Conservation (phyloP, 2,329 filamentous ascomycete genomes). For the Scorias spongiosa region DNA sequence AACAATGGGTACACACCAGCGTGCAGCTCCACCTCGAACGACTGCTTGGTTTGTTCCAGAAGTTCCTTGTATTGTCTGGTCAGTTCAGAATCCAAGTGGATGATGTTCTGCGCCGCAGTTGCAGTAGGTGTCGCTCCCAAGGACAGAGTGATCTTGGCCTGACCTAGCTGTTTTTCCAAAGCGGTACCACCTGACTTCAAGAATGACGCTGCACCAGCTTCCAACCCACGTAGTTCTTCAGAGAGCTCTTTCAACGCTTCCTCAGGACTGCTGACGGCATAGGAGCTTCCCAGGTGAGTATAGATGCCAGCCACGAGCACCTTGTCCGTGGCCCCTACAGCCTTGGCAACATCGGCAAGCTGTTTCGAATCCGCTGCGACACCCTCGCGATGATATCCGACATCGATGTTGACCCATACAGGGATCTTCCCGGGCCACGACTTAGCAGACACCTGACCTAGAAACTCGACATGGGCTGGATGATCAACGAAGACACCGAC, state of each 20-base stretch:
- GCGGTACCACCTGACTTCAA: conserved; percentile 10
- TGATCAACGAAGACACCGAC: conserved; percentile 59
- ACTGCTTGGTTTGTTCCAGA: conserved; percentile 22
- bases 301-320: conserved; percentile 49
- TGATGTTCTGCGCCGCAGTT: conserved; percentile 47
- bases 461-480: conserved; percentile 39
- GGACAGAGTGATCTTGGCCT: conserved; percentile 38
- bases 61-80: conserved; percentile 17
- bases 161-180: conserved; percentile 1
- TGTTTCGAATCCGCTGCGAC: conserved; percentile 36
- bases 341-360: conserved; percentile 33
- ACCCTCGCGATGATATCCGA: conserved; percentile 57
- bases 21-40: conserved; percentile 47
- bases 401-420: conserved; percentile 61
- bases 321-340: conserved; percentile 30
- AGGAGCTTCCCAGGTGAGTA: conserved; percentile 58
- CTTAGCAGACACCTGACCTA: conserved; percentile 27
- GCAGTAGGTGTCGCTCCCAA: conserved; percentile 67
- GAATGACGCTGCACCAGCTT: conserved; percentile 28
- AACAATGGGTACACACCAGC: conserved; percentile 63
- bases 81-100: conserved; percentile 21
- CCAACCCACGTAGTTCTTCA: conserved; percentile 43
- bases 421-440: conserved; percentile 34
- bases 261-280: conserved; percentile 38
- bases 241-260: conserved; percentile 46